Base-by-base conservation (phyloP, 192 early-diverging fungal species). In the Backusella australiensis region DNA sequence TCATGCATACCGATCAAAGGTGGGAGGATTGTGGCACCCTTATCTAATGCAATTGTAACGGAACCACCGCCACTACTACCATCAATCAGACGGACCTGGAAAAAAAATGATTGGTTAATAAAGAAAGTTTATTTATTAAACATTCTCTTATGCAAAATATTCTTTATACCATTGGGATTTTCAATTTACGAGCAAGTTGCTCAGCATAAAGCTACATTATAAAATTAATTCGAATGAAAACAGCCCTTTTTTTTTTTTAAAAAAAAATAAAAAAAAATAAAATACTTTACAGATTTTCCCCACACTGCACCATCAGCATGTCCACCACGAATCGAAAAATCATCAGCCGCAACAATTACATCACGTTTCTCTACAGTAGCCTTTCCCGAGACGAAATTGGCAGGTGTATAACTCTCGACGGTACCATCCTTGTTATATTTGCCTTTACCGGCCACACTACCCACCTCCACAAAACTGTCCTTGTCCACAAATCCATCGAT, bases 321-420 rank as follows among this genome's bases (percentile, higher is more conserved):
- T 8, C 81, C 81, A 38, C 78, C 81, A 41, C 81, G 81, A 34
- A 82, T 78, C n/a, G 77, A 73, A 77, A 82, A 82, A 52, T 82
- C 81, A 46, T 82, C 81, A 39, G 77, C 81, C 34, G 73, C 81
- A 1, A 82, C 59, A 63, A 82, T 70, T 2, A 82, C 53, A 73
- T 71, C 70, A 12, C 81, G 23, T 34, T 42, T 12, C 42, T 76
- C 59, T 3, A 79, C 67, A 1, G 52, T 82, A 0, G 75, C 81
- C 56, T 72, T 77, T 26, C 80, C 80, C 38, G 72, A 65, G 19
- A 81, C 41, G 36, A 81, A 81, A 65, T 81, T 81, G 35, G 75
- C 80, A 8, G 80, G 67, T 21, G 38, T 74, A 71, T 77, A 77
- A 3, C 68, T 67, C 26, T 67, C 49, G 4, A 56, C 15, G 0